phyloP scores from a whole-genome alignment of 306 rosid genomes.

The Lathyrus oleraceus region DNA sequence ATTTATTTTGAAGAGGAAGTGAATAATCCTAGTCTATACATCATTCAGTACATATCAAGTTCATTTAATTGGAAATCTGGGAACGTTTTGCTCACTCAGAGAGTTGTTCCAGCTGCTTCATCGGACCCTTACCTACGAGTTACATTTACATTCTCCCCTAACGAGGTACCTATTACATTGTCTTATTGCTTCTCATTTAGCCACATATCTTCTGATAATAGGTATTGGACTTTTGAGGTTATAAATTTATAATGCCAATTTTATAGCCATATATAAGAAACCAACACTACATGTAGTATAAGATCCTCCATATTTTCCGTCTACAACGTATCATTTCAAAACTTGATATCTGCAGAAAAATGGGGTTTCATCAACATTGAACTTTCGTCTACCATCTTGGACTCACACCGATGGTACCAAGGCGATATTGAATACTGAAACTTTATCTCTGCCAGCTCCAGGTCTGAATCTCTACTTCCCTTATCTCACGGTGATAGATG shows the following conservation, averaged over 20 bases:
- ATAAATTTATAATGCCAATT: not conserved
- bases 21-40: slow-evolving; percentile 56
- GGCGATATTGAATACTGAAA: slow-evolving; percentile 48
- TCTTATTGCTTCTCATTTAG: slow-evolving; percentile 14
- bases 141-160: slow-evolving; percentile 50
- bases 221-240: no score
- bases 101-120: slow-evolving; percentile 56
- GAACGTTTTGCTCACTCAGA: slow-evolving; percentile 48
- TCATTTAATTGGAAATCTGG: slow-evolving; percentile 76
- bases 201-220: no score
- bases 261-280: slow-evolving; percentile 1
- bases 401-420: slow-evolving; percentile 49
- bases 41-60: slow-evolving; percentile 83
- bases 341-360: slow-evolving; percentile 44
- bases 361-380: slow-evolving; percentile 50
- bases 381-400: slow-evolving; percentile 82
- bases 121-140: slow-evolving; percentile 66
- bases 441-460: slow-evolving; percentile 52
- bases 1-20: slow-evolving; percentile 84
- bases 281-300: not conserved
- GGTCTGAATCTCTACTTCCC: slow-evolving; percentile 45
- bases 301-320: not conserved
- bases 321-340: not conserved
- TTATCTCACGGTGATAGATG: not conserved
- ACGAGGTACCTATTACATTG: slow-evolving; percentile 39